Evolutionary conservation across 768 basidiomycete genomes (phyloP).

Genomic region (button mushroom (Agaricus bisporus)): DNA sequence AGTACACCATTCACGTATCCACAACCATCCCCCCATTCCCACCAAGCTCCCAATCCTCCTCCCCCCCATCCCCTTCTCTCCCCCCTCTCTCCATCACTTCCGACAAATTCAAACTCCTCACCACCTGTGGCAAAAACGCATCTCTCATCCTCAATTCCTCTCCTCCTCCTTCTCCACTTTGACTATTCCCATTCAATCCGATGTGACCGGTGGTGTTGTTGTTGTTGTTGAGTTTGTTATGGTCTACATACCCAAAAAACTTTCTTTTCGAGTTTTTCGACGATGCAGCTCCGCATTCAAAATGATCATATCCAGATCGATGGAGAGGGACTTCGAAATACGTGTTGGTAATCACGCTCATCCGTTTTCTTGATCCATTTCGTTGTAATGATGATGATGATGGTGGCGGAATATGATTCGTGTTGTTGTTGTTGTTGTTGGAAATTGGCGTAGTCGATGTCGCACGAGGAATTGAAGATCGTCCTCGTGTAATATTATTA

Average conservation of each 20-base stretch:
- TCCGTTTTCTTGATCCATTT: constrained; percentile 36
- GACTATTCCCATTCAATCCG: constrained; percentile 27
- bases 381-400: constrained; percentile 16
- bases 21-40: constrained; percentile 14
- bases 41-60: background rate
- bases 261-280: constrained; percentile 34
- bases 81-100: constrained; percentile 18
- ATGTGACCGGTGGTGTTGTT: constrained; percentile 23
- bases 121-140: constrained; percentile 6
- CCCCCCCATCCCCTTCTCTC: constrained; percentile 14
- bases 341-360: constrained; percentile 63
- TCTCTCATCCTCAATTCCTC: constrained; percentile 12
- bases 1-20: constrained; percentile 6
- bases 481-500: constrained; percentile 17
- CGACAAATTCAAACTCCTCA: constrained; percentile 11
- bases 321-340: constrained; percentile 45
- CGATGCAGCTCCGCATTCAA: constrained; percentile 26
- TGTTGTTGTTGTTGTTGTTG: constrained; percentile 1
- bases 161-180: too few relatives aligned
- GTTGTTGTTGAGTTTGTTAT: constrained; percentile 23
- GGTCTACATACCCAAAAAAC: constrained; percentile 38
- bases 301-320: constrained; percentile 37
- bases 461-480: background rate
- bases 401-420: background rate
- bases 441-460: background rate